Percentiles rank a stretch among this genome's conserved stretches.
These are phyloP conservation scores for Xylaria sp. DNA, from an alignment of 2,329 filamentous ascomycete genomes.

Conservation along the genomic window DNA sequence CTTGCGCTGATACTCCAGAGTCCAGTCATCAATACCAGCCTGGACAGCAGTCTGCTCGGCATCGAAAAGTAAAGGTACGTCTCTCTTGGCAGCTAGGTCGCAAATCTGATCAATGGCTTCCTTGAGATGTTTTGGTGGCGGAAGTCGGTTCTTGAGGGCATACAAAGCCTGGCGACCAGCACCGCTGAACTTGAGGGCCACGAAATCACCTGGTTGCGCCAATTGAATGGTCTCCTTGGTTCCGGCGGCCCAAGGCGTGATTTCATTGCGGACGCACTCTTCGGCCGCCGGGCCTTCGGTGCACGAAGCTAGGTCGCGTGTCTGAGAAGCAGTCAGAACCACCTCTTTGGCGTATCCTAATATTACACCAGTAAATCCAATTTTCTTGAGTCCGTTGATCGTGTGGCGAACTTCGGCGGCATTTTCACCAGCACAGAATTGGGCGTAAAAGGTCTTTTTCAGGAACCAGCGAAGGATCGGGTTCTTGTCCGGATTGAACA, in stretches of 20 bases:
- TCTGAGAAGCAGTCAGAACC: slow-evolving; percentile 56
- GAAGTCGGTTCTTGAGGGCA: slow-evolving; percentile 56
- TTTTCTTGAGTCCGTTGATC: slow-evolving; percentile 58
- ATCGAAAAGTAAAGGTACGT: slow-evolving; percentile 73
- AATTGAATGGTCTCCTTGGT: slow-evolving; percentile 69
- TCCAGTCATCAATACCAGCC: slow-evolving; percentile 75
- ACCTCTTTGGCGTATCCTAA: slow-evolving; percentile 80
- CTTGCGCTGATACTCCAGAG: slow-evolving; percentile 66
- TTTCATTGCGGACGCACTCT: slow-evolving; percentile 51
- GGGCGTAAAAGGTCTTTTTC: slow-evolving; percentile 80
- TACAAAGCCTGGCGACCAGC: slow-evolving; percentile 69
- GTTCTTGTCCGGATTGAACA: slow-evolving; percentile 73
- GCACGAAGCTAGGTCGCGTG: slow-evolving; percentile 38
- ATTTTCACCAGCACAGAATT: slow-evolving; percentile 84
- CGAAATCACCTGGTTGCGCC: slow-evolving; percentile 63
- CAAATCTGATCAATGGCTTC: slow-evolving; percentile 71
- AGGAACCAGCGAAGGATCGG: slow-evolving; percentile 63
- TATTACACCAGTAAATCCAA: slow-evolving; percentile 80
- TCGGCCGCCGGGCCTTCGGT: slow-evolving; percentile 45
- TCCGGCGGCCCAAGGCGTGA: slow-evolving; percentile 66
- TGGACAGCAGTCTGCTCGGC: slow-evolving; percentile 80
- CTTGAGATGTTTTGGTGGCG: slow-evolving; percentile 59
- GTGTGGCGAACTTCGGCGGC: slow-evolving; percentile 61
- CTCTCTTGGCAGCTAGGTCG: slow-evolving; percentile 60
- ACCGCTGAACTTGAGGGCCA: slow-evolving; percentile 73